Evolutionary conservation across 345 rosid genomes (phyloP).

Genomic region (Draba incana): DNA sequence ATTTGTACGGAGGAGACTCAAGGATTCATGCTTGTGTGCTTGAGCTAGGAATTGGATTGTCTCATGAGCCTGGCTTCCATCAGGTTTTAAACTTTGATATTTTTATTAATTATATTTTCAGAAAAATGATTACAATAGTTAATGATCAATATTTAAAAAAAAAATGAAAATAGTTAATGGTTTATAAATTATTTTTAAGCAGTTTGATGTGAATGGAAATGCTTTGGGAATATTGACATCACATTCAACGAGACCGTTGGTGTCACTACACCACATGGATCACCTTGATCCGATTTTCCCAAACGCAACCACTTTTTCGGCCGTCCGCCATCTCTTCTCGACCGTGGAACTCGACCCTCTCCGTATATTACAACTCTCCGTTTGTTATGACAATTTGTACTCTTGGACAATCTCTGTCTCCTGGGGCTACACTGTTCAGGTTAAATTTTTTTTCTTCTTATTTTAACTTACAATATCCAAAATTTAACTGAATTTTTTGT

Average conservation of each 20-base stretch:
- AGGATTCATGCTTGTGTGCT: constrained; percentile 70
- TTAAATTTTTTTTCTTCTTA: constrained; percentile 5
- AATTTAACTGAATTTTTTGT: too few species aligned
- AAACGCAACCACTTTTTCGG: constrained; percentile 52
- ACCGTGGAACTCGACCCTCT: constrained; percentile 63
- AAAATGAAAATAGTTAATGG: too few species aligned
- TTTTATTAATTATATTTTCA: too few species aligned
- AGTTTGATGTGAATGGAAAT: constrained; percentile 76
- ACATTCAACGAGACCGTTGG: constrained; percentile 74
- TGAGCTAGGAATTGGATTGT: constrained; percentile 77
- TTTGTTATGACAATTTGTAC: constrained; percentile 76
- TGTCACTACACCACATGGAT: constrained; percentile 77
- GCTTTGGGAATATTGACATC: constrained; percentile 70
- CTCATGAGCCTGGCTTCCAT: constrained; percentile 89
- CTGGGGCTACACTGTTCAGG: constrained; percentile 88
- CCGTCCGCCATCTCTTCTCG: constrained; percentile 56
- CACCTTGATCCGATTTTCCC: constrained; percentile 71
- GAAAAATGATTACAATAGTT: too few species aligned
- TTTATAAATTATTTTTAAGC: neutral
- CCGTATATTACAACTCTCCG: constrained; percentile 72
- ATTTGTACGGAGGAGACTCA: constrained; percentile 83
- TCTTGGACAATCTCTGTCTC: constrained; percentile 83
- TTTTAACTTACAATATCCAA: too few species aligned
- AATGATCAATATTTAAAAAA: too few species aligned
- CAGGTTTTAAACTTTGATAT: constrained; percentile 68